Base-by-base conservation (phyloP, 2,329 filamentous ascomycete genomes). In the Neospermospora avenae region DNA sequence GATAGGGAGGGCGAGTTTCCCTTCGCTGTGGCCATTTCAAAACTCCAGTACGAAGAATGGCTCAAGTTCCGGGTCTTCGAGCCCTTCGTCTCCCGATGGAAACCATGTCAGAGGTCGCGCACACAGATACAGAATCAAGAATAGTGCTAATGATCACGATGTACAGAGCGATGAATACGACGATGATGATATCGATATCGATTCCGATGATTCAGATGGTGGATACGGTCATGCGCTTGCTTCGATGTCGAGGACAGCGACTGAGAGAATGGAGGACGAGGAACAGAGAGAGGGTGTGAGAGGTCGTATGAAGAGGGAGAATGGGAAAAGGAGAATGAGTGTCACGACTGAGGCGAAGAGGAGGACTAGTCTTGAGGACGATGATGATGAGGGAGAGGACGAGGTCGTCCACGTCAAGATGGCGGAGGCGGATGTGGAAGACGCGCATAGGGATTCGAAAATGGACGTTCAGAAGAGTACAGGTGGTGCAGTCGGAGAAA, bases 351-450 rank as follows among this genome's bases (percentile, higher is more conserved):
- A 72, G 62, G 72, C 71, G 48, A 71, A 69, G 63, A 59, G 71
- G 58, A 67, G 71, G 48, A 72, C 70, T 28, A 73, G 69, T 61
- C 58, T 73, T 3, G 72, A 73, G 58, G 72, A 73, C 65, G 72
- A 73, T 64, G 70, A 72, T 53, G 71, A 72, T 41, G 69, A 69
- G 44, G 67, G 28, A 16, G 39, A 69, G 24, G 69, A 69, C 44
- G 68, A 62, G 59, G 68, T 67, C 25, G 65, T 68, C 35, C 67
- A 70, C 59, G 64, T 70, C 35, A 61, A 59, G 24, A 60, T 67
- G 59, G 64, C 57, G 41, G 64, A 65, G 55, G 54, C 58, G 20
- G 63, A 64, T 41, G 16, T 60, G 16, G 56, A 57, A 28, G 56
- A 41, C 25, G 58, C 54, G 22, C 63, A 63, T 55, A 25, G 48